phyloP scores from a whole-genome alignment of 768 basidiomycete species.

The Suillus bovinus region DNA sequence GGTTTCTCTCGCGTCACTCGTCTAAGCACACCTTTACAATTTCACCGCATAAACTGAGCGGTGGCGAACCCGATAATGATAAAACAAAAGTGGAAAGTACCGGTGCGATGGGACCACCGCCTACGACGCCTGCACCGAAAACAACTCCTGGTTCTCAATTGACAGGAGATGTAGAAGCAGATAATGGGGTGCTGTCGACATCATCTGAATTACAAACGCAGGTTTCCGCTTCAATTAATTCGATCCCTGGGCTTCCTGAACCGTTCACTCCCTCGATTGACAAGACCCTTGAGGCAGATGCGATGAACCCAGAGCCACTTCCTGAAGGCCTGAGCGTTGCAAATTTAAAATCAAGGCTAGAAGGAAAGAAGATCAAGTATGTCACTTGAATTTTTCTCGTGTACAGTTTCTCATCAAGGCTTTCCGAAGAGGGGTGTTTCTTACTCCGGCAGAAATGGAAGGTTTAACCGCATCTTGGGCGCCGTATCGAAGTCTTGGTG shows the following conservation, averaged over 20 bases:
- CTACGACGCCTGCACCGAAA: conserved; percentile 7
- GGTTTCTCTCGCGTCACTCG: conserved; percentile 66
- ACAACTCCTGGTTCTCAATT: not conserved
- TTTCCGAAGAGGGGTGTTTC: conserved; percentile 57
- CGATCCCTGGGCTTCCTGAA: conserved; percentile 45
- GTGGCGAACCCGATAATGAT: conserved; percentile 10
- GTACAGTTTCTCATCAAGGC: conserved; percentile 13
- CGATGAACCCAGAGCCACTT: conserved; percentile 38
- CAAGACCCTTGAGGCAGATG: conserved; percentile 46
- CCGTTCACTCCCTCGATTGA: conserved; percentile 71
- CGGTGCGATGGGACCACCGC: conserved; percentile 1
- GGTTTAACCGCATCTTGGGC: conserved; percentile 73
- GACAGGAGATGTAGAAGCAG: conserved; percentile 9
- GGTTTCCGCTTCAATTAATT: not conserved
- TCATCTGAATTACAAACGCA: conserved; percentile 17
- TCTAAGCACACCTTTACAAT: conserved; percentile 47
- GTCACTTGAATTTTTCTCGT: conserved; percentile 21
- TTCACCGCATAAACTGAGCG: conserved; percentile 50
- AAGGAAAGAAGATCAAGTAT: conserved; percentile 74
- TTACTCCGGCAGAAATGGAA: conserved; percentile 84
- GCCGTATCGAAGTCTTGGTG: conserved; percentile 84
- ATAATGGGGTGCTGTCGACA: conserved; percentile 35
- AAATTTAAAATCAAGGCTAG: conserved; percentile 57
- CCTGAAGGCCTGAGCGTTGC: conserved; percentile 61
- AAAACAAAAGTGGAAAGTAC: not conserved